Conservation (phyloP, 257 asterid species). For the Knoxia roxburghii region DNA sequence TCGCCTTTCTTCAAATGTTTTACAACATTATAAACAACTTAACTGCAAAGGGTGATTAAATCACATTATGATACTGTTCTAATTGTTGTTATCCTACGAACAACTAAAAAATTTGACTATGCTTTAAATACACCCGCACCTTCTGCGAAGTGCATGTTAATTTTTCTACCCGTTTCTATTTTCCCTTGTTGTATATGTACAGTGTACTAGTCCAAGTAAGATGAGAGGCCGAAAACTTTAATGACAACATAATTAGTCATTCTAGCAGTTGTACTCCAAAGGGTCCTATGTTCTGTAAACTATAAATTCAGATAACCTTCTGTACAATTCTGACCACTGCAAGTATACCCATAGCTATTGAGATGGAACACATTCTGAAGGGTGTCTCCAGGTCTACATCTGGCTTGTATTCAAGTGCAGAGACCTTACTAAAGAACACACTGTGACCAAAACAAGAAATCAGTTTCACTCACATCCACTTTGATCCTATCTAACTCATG, state of each 20-base stretch:
- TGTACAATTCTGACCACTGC: too few species aligned
- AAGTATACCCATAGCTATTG: neutral
- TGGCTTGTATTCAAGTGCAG: too few species aligned
- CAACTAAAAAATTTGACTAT: neutral
- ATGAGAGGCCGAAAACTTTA: neutral
- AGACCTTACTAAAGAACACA: too few species aligned
- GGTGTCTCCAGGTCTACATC: neutral
- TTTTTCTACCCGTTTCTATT: too few species aligned
- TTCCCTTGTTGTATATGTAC: too few species aligned
- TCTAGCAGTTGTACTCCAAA: neutral
- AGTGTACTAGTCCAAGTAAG: too few species aligned
- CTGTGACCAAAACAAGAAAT: too few species aligned
- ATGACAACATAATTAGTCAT: neutral
- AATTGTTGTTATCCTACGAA: neutral
- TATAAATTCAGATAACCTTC: neutral
- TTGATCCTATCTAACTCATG: neutral
- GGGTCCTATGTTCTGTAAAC: neutral
- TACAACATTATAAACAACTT: neutral
- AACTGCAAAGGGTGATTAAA: neutral
- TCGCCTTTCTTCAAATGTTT: neutral
- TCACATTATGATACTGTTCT: neutral
- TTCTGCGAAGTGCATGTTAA: too few species aligned
- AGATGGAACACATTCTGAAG: neutral
- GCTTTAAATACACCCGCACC: neutral
- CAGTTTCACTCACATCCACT: neutral